A percentile compares a stretch with the other conserved stretches of the same genome.
These are phyloP conservation scores for Croton laevigatus DNA, from an alignment of 441 rosid species.

Conservation along the genomic window DNA sequence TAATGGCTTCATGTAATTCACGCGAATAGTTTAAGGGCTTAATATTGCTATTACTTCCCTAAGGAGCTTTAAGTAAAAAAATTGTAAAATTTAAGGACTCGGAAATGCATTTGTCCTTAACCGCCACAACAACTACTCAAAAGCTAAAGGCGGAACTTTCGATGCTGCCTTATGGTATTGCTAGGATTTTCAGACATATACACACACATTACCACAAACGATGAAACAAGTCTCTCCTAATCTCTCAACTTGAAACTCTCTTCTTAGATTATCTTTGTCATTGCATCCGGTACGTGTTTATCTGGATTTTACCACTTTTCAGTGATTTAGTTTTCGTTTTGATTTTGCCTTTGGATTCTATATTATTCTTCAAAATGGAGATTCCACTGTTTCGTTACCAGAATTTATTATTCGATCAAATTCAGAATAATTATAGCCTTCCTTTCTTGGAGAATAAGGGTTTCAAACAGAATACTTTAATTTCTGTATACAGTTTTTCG, in stretches of 20 bases:
- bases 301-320: background rate
- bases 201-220: too few species aligned
- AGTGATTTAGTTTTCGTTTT: background rate
- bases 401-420: constrained; percentile 37
- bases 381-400: constrained; percentile 50
- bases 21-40: too few species aligned
- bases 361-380: constrained; percentile 48
- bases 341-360: background rate
- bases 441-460: constrained; percentile 29
- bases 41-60: too few species aligned
- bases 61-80: too few species aligned
- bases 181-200: background rate
- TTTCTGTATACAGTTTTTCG: constrained; percentile 39
- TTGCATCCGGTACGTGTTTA: constrained; percentile 13
- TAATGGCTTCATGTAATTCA: too few species aligned
- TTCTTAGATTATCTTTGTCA: background rate
- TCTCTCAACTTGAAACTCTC: constrained; percentile 3
- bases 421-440: constrained; percentile 30
- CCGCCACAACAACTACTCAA: constrained; percentile 25
- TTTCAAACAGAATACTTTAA: constrained; percentile 26
- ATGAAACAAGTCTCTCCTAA: constrained; percentile 7
- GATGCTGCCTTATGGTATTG: constrained; percentile 21
- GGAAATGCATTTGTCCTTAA: too few species aligned
- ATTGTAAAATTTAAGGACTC: too few species aligned
- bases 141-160: constrained; percentile 35